These are phyloP conservation scores for Gnomoniopsis sp. DNA, from an alignment of 2,329 filamentous ascomycete genomes.

Conservation along the genomic window DNA sequence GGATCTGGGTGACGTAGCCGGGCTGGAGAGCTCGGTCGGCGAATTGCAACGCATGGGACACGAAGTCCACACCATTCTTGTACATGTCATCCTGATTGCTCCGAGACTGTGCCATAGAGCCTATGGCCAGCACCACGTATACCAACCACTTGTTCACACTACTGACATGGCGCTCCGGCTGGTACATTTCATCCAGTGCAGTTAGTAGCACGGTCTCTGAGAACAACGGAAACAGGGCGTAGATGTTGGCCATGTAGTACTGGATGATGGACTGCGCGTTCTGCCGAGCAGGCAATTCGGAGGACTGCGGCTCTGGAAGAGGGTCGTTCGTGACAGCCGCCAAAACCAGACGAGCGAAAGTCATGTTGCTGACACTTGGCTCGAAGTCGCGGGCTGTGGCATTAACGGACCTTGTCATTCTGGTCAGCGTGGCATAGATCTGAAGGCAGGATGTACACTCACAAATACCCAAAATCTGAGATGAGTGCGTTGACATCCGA, in stretches of 20 bases:
- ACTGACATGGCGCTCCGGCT: slow-evolving; percentile 60
- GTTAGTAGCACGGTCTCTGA: slow-evolving; percentile 74
- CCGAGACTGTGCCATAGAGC: slow-evolving; percentile 70
- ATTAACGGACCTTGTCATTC: slow-evolving; percentile 70
- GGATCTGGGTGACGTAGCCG: slow-evolving; percentile 80
- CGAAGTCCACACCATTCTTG: slow-evolving; percentile 51
- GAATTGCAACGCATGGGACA: slow-evolving; percentile 65
- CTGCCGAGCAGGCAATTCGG: slow-evolving; percentile 67
- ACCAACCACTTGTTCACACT: slow-evolving; percentile 80
- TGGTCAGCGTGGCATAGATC: slow-evolving; percentile 4
- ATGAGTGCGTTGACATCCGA: slow-evolving; percentile 88
- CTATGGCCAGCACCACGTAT: slow-evolving; percentile 85
- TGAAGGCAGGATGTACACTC: slow-evolving; percentile 29
- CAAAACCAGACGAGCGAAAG: slow-evolving; percentile 83
- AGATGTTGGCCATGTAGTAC: slow-evolving; percentile 81
- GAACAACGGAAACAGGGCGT: slow-evolving; percentile 77
- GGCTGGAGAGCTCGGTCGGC: slow-evolving; percentile 82
- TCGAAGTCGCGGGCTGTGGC: slow-evolving; percentile 93
- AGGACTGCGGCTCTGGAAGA: slow-evolving; percentile 59
- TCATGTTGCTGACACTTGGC: slow-evolving; percentile 82
- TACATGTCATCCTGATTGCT: slow-evolving; percentile 64
- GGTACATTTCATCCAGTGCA: slow-evolving; percentile 78
- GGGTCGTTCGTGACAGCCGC: slow-evolving; percentile 76
- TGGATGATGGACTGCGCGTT: slow-evolving; percentile 68
- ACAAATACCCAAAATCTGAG: slow-evolving; percentile 91